Evolutionary conservation across 306 rosid species (phyloP).

Genomic region (Acacia melanoxylon): DNA sequence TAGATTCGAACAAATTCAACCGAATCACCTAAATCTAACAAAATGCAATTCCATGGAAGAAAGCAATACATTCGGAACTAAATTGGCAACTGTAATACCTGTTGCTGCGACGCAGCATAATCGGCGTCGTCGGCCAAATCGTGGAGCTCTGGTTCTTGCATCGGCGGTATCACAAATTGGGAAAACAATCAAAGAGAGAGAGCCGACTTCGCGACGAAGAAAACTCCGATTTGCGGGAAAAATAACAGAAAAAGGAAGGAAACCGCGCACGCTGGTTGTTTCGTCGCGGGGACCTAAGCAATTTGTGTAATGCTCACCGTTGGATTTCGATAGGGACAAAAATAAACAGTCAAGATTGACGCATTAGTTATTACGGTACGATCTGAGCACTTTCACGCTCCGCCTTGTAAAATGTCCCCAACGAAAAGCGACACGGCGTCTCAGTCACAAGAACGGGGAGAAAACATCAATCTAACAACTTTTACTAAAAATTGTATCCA

Average conservation of each 20-base stretch:
- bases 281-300: slow-evolving; percentile 28
- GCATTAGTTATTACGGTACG: background rate
- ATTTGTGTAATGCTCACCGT: slow-evolving; percentile 6
- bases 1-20: slow-evolving; percentile 5
- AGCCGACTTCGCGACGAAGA: slow-evolving; percentile 39
- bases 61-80: slow-evolving; percentile 18
- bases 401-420: background rate
- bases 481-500: too few relatives aligned
- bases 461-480: too few relatives aligned
- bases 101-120: slow-evolving; percentile 91
- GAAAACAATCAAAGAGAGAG: background rate
- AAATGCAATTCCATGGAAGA: slow-evolving; percentile 16
- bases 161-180: slow-evolving; percentile 36
- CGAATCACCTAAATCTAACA: slow-evolving; percentile 33
- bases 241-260: slow-evolving; percentile 3
- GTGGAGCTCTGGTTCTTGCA: slow-evolving; percentile 86
- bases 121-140: slow-evolving; percentile 97
- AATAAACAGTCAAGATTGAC: slow-evolving; percentile 31
- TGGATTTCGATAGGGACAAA: background rate
- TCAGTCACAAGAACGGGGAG: background rate
- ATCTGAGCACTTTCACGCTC: background rate
- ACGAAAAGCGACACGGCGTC: background rate
- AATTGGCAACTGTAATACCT: slow-evolving; percentile 41
- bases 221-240: slow-evolving; percentile 28
- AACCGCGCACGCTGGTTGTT: slow-evolving; percentile 12